These are phyloP conservation scores for Scedosporium boydii DNA, from an alignment of 2,329 filamentous ascomycete genomes.

Conservation along the genomic window DNA sequence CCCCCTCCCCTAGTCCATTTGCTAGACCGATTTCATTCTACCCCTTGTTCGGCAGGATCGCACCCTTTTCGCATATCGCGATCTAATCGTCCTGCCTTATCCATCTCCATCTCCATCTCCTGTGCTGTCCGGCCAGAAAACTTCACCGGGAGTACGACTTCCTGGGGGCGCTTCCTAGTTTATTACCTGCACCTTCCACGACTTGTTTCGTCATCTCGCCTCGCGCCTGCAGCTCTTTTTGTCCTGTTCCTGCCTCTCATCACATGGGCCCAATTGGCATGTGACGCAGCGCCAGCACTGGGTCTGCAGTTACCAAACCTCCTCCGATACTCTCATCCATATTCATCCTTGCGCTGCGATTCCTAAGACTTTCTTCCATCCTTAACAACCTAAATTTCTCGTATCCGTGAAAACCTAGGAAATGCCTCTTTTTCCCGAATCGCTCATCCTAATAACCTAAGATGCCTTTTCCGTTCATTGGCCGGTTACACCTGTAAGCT, in stretches of 20 bases:
- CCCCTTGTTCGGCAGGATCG: background rate
- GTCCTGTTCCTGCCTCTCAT: background rate
- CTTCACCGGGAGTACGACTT: background rate
- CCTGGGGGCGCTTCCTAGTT: background rate
- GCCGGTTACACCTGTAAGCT: constrained; percentile 41
- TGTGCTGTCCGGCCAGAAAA: background rate
- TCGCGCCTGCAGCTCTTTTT: background rate
- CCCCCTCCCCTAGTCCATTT: background rate
- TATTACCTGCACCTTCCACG: background rate
- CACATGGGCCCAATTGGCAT: background rate
- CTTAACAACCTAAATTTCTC: background rate
- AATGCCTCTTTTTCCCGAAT: constrained; percentile 5
- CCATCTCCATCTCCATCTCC: background rate
- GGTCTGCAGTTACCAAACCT: background rate
- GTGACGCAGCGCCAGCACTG: background rate
- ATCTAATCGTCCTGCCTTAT: background rate
- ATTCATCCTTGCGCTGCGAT: background rate
- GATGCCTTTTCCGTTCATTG: constrained; percentile 45
- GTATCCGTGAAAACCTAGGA: constrained; percentile 1
- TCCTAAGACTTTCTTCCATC: constrained; percentile 1
- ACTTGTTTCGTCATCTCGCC: background rate
- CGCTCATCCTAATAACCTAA: constrained; percentile 7
- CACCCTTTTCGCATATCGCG: background rate
- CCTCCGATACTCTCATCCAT: background rate
- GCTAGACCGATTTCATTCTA: background rate